phyloP scores from a whole-genome alignment of 306 rosid species.

The Quercus parvula region DNA sequence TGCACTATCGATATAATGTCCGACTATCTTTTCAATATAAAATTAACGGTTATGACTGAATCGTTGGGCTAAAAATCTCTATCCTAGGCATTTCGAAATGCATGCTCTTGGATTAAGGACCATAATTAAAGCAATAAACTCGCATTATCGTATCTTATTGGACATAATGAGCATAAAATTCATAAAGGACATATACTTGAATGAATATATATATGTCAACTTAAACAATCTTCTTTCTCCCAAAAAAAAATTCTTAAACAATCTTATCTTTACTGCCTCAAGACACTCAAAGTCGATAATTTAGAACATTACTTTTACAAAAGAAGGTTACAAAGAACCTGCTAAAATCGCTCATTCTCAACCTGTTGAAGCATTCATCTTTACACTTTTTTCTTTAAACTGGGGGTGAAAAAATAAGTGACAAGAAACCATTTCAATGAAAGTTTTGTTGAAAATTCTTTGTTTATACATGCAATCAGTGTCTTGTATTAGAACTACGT shows the following conservation, averaged over 20 bases:
- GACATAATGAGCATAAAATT: no score
- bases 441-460: conserved; percentile 11
- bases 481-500: conserved; percentile 70
- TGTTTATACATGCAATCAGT: conserved; percentile 36
- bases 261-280: neutral
- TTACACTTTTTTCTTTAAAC: conserved; percentile 31
- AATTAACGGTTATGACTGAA: no score
- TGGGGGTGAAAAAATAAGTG: conserved; percentile 8
- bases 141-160: no score
- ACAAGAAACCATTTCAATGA: conserved; percentile 42
- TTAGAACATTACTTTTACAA: neutral
- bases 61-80: no score
- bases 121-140: no score
- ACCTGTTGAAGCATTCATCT: conserved; percentile 19
- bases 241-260: neutral
- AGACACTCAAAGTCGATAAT: conserved; percentile 1
- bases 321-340: conserved; percentile 8
- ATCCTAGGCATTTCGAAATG: no score
- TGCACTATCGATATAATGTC: no score
- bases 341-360: conserved; percentile 11
- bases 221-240: neutral
- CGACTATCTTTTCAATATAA: no score
- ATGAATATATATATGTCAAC: neutral
- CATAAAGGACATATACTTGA: neutral
- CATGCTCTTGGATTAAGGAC: no score